Base-by-base conservation (phyloP, 2,329 filamentous ascomycete genomes). In the Ilyonectria destructans region DNA sequence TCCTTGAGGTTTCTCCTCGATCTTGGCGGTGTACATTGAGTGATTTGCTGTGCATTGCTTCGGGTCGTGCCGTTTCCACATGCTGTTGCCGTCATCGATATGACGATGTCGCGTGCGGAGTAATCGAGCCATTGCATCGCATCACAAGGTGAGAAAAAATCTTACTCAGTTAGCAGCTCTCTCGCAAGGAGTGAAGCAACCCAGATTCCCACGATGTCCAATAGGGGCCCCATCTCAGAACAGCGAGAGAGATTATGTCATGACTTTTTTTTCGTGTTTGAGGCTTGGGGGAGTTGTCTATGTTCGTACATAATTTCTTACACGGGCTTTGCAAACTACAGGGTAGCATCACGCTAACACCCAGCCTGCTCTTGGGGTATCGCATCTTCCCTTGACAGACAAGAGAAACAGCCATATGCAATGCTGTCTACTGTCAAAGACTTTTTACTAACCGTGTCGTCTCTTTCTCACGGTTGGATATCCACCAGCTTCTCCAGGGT, bases 401-500 rank as follows among this genome's bases (percentile, higher is more conserved):
- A 35, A n/a, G 21, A 19, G 21, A 26, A 35, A 12, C 51, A 21
- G 10, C 15, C n/a, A 43, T n/a, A 54, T 21, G 17, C 17, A 35
- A 35, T 15, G 2, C 10, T 35, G 19, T 6, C 51, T n/a, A 12
- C 7, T 8, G 29, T 31, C 15, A 2, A n/a, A 26, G 3, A 10
- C 21, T 15, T 23, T 21, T n/a, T 21, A 49, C 23, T 15, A 31
- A 48, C 45, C 8, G 29, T 23, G 4, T 33, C 4, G 17, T 5
- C 15, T 10, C n/a, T 58, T 51, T 2, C 26, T 69, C 23, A 77
- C n/a, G 65, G 51, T 58, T 77, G 69, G 48, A 77, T 74, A 19
- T 75, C 75, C 35, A 88, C 83, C 45, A 92, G 75, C 69, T 86
- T 84, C 79, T 91, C 89, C 60, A 92, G 76, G 4, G 87, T 87